Base-by-base conservation (phyloP, 768 basidiomycete genomes). In the Xerocomus potaroensis region DNA sequence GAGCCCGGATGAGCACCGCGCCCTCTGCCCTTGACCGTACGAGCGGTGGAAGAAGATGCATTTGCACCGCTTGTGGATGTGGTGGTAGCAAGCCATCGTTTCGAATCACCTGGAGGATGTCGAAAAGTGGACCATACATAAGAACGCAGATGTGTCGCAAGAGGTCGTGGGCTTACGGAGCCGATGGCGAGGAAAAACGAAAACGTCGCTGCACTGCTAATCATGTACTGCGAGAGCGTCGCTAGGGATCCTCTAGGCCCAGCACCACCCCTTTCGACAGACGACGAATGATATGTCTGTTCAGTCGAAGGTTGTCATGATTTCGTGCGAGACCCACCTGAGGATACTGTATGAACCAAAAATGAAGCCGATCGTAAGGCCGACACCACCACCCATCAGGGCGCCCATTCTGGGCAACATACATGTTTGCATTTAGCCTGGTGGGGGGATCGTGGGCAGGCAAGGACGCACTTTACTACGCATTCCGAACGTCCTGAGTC, bases 211-310 rank as follows among this genome's bases (percentile, higher is more conserved):
- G 91, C 95, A 58, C 95, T 98, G 60, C 90, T 91, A 23, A 97
- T 79, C 96, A 99, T 99, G 68, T 97, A 98, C 59, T 94, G 91
- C 12, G 94, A 95, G 41, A 99, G 80, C 1, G 96, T 96, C 4
- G 91, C 85, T 21, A 98, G 72, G 41, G 82, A 72, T 10, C 96
- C 96, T 61, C 93, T 79, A 21, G 91, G 93, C 21, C 96, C 96
- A 8, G 90, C 84, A 35, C 95, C 95, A 55, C 81, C 80, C 62
- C 94, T 95, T 58, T 44, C 43, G 29, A 36, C 18, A n/a, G n/a
- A n/a, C n/a, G n/a, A n/a, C 4, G n/a, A 16, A 34, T 18, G 19
- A 3, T 9, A 26, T 16, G 38, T 24, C 26, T 29, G 32, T 47
- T 61, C 37, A 61, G 36, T 24, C 32, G 21, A 12, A 30, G 16